These are phyloP conservation scores for Cantharellus cinnabarinus DNA, from an alignment of 768 basidiomycete genomes.

Conservation along the genomic window DNA sequence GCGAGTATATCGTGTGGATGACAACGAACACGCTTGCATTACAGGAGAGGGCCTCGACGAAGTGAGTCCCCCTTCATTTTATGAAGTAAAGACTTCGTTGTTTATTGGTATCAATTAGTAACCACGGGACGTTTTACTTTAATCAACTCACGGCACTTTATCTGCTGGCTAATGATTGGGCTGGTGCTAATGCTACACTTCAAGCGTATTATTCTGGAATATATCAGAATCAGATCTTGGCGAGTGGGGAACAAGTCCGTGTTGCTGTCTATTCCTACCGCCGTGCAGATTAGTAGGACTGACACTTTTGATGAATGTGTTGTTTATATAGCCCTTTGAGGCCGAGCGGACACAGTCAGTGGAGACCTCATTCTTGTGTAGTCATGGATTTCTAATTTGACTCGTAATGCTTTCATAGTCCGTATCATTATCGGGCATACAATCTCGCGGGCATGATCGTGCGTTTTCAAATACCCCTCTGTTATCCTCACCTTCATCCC, in stretches of 20 bases:
- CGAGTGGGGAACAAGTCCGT: constrained; percentile 12
- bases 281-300: constrained; percentile 1
- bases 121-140: constrained; percentile 16
- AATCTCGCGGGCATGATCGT: constrained; percentile 13
- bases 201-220: constrained; percentile 11
- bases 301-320: not conserved
- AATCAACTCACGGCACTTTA: constrained; percentile 13
- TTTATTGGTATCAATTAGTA: constrained; percentile 6
- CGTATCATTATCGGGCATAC: constrained; percentile 17
- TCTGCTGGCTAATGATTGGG: constrained; percentile 11
- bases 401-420: not conserved
- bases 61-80: too few relatives aligned
- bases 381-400: not conserved
- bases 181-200: constrained; percentile 10
- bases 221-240: constrained; percentile 13
- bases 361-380: not conserved
- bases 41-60: constrained; percentile 7
- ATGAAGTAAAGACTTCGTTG: not conserved
- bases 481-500: not conserved
- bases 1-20: constrained; percentile 13
- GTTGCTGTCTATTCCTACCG: not conserved
- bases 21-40: constrained; percentile 3
- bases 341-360: constrained; percentile 10
- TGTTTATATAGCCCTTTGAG: constrained; percentile 11
- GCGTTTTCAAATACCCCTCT: not conserved